phyloP scores from a whole-genome alignment of 495 filamentous ascomycete species.

The Terfezia claveryi region DNA sequence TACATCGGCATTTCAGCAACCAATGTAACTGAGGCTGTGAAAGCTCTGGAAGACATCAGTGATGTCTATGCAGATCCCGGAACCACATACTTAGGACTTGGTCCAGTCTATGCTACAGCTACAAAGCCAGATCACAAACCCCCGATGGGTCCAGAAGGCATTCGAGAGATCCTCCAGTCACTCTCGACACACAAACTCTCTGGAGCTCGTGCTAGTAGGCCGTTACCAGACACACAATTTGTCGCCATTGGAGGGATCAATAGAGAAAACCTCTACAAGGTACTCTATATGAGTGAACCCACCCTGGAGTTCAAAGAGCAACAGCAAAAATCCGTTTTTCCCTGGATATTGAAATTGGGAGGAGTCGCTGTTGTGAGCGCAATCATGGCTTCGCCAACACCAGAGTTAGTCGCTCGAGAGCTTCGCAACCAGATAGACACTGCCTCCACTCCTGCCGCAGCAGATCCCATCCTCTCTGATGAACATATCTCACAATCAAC shows the following conservation, averaged over 20 bases:
- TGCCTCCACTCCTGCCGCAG: neutral
- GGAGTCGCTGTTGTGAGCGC: conserved; percentile 81
- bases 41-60: conserved; percentile 1
- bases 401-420: conserved; percentile 34
- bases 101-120: conserved; percentile 62
- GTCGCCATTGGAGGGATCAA: neutral
- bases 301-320: no score
- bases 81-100: conserved; percentile 69
- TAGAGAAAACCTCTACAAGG: neutral
- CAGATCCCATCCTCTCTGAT: neutral
- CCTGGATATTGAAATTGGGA: conserved; percentile 31
- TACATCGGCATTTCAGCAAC: conserved; percentile 8
- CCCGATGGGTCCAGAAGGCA: conserved; percentile 5
- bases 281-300: neutral
- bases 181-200: neutral
- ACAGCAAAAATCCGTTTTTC: no score
- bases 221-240: neutral
- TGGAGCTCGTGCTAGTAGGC: neutral
- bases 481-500: no score
- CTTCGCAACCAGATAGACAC: conserved; percentile 26
- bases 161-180: neutral
- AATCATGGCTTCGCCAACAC: conserved; percentile 50
- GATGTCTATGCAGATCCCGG: neutral
- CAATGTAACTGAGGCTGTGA: neutral
- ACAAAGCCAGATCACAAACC: conserved; percentile 26